Base-by-base conservation (phyloP, 768 basidiomycete species). In the Russula ochroleuca region DNA sequence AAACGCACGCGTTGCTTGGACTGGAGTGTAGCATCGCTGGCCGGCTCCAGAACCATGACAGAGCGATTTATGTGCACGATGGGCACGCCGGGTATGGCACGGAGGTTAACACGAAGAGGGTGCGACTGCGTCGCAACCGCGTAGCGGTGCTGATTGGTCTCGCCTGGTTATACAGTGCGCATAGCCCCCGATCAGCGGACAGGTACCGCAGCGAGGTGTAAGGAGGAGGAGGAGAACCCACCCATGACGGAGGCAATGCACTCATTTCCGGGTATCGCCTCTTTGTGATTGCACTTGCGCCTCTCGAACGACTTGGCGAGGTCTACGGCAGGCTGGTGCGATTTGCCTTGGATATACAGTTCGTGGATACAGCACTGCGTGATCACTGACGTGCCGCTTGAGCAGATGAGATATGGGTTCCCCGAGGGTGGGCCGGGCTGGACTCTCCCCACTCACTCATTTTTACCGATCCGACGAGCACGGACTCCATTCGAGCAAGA, bases 351-450 rank as follows among this genome's bases (percentile, higher is more conserved):
- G 3, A 93, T 81, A 76, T 99, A 98, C 2, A 99, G 81, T 72
- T 93, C 92, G 68, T 94, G 87, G 47, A 99, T 94, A 72, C 88
- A 96, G 74, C 97, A 99, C 73, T 98, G 96, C 0, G 97, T 98
- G 74, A 99, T 98, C 96, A 99, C 97, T 98, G 69, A 69, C 72
- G 62, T 74, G 74, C 73, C 74, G 76, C 77, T 79, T 78, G 76
- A 77, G 75, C 72, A 80, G 33, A 50, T 31, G 43, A 35, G 52
- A 38, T 7, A 28, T 28, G 5, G 28, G 28, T 28, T 28, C 28
- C 28, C 5, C 28, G 5, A 28, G 28, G 28, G 28, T 28, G 2
- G 28, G 28, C 5, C n/a, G n/a, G n/a, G n/a, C n/a, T n/a, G n/a
- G 28, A 28, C 28, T 28, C 28, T 13, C 59, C 41, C 61, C 59